Conservation (phyloP, 306 rosid genomes). For the Acacia acuminata region DNA sequence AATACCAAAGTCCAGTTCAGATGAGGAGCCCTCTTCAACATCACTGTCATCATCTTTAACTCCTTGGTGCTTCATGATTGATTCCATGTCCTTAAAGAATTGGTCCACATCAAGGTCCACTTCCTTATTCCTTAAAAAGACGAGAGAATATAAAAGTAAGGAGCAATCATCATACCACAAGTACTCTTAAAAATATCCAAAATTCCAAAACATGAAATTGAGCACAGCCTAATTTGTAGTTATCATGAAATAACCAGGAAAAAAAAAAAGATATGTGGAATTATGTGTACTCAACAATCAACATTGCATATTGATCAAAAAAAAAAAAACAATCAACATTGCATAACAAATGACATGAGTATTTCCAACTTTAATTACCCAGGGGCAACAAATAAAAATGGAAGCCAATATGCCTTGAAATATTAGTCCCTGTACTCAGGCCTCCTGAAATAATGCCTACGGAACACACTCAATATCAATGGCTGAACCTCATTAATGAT, state of each 20-base stretch:
- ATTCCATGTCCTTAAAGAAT: slow-evolving; percentile 76
- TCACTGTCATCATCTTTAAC: slow-evolving; percentile 46
- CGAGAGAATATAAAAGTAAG: slow-evolving; percentile 22
- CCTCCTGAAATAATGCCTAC: not conserved
- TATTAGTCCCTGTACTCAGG: slow-evolving; percentile 18
- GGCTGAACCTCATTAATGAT: slow-evolving; percentile 22
- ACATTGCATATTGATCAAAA: too few relatives aligned
- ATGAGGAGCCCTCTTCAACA: slow-evolving; percentile 71
- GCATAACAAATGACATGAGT: slow-evolving; percentile 13
- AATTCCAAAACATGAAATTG: too few relatives aligned
- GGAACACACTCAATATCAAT: slow-evolving; percentile 3
- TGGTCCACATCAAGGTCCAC: slow-evolving; percentile 76
- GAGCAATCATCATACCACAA: slow-evolving; percentile 14
- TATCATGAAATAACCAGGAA: slow-evolving; percentile 14
- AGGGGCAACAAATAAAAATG: not conserved
- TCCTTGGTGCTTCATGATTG: slow-evolving; percentile 60
- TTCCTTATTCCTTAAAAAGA: slow-evolving; percentile 71
- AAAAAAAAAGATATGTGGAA: slow-evolving; percentile 11
- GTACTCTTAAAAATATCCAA: too few relatives aligned
- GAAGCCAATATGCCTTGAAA: not conserved
- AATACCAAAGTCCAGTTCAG: slow-evolving; percentile 80
- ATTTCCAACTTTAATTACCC: not conserved
- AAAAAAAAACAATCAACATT: too few relatives aligned
- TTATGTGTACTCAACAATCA: not conserved
- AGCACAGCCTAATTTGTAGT: slow-evolving; percentile 4